phyloP scores from a whole-genome alignment of 495 filamentous ascomycete species.

The Penicillium daleae region DNA sequence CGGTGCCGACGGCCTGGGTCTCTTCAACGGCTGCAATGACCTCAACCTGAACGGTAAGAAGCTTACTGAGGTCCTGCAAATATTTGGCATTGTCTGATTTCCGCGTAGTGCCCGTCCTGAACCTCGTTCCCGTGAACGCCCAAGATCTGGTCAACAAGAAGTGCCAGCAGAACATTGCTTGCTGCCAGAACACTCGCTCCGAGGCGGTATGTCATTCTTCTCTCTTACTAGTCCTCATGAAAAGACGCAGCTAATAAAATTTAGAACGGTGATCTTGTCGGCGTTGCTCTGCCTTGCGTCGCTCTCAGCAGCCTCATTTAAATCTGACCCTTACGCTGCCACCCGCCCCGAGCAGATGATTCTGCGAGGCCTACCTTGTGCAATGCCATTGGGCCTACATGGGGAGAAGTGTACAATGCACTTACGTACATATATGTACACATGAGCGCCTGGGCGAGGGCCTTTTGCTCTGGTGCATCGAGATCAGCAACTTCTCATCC shows the following conservation, averaged over 20 bases:
- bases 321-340: conserved; percentile 12
- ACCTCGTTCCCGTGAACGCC: conserved; percentile 37
- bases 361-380: conserved; percentile 8
- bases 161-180: conserved; percentile 54
- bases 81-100: background rate
- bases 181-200: conserved; percentile 46
- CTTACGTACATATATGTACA: conserved; percentile 24
- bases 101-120: conserved; percentile 17
- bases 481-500: background rate
- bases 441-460: conserved; percentile 13
- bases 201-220: conserved; percentile 30
- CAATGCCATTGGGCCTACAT: conserved; percentile 7
- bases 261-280: conserved; percentile 42
- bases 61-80: background rate
- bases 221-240: background rate
- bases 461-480: conserved; percentile 12
- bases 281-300: conserved; percentile 49
- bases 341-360: conserved; percentile 7
- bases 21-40: conserved; percentile 37
- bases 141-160: conserved; percentile 43
- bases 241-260: background rate
- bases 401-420: conserved; percentile 11
- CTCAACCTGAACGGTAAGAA: conserved; percentile 30
- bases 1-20: conserved; percentile 32
- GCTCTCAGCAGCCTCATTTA: conserved; percentile 48